A percentile compares a stretch with the other conserved stretches of the same genome.
Evolutionary conservation across 192 early-diverging fungal genomes (phyloP).

Genomic region (Helicostylum pulchrum): DNA sequence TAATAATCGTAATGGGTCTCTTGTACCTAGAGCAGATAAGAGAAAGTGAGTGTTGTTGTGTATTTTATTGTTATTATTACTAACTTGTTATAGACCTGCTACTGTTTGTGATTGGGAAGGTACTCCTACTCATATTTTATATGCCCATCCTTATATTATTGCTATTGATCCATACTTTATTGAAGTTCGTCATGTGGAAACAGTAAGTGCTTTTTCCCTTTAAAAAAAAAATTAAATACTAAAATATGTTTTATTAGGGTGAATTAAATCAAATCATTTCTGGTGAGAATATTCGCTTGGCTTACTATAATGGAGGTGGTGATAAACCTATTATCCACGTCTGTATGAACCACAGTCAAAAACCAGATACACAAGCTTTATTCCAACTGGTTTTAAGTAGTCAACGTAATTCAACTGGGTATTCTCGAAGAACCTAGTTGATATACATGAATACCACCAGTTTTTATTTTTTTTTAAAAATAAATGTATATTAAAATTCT

Average conservation of each 20-base stretch:
- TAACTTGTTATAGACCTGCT: slow-evolving; percentile 13
- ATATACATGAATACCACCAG: too few relatives aligned
- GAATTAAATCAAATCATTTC: slow-evolving; percentile 56
- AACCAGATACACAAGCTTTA: slow-evolving; percentile 26
- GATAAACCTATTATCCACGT: slow-evolving; percentile 24
- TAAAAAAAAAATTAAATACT: neutral
- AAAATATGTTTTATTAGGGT: slow-evolving; percentile 34
- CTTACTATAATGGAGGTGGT: slow-evolving; percentile 25
- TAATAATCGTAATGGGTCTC: slow-evolving; percentile 70
- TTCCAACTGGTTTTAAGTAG: slow-evolving; percentile 15
- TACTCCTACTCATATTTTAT: slow-evolving; percentile 43
- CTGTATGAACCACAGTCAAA: slow-evolving; percentile 28
- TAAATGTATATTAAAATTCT: too few relatives aligned
- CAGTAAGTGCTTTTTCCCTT: slow-evolving; percentile 33
- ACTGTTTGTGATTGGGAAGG: slow-evolving; percentile 40
- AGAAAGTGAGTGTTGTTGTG: slow-evolving; percentile 49
- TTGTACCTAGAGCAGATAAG: slow-evolving; percentile 16
- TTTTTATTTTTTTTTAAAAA: too few relatives aligned
- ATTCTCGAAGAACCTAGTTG: neutral
- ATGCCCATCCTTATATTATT: slow-evolving; percentile 79
- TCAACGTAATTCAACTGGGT: slow-evolving; percentile 11
- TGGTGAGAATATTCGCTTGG: slow-evolving; percentile 55
- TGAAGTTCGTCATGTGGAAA: slow-evolving; percentile 83
- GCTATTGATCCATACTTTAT: slow-evolving; percentile 89
- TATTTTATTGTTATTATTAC: neutral